Evolutionary conservation across 75 land plant species (phyloP).

Genomic region (Cupressus sempervirens): DNA sequence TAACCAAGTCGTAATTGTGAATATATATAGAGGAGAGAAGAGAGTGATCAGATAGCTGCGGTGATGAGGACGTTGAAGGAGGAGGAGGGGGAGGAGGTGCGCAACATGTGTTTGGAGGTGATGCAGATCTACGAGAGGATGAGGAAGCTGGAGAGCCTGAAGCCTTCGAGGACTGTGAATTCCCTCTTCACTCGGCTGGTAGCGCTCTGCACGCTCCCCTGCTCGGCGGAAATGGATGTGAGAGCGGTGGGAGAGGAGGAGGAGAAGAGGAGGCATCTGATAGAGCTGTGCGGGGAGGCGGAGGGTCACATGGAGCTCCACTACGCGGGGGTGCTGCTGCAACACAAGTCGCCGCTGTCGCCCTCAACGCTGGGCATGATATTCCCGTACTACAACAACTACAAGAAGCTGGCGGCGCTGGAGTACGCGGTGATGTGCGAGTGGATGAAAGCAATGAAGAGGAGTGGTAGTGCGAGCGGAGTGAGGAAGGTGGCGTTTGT

Average conservation of each 20-base stretch:
- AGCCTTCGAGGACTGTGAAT: not conserved
- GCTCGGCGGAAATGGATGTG: not conserved
- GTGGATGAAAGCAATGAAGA: too few relatives aligned
- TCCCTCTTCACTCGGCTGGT: slow-evolving; percentile 1
- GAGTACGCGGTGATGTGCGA: slow-evolving; percentile 12
- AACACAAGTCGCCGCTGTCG: slow-evolving; percentile 15
- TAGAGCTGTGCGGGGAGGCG: slow-evolving; percentile 12
- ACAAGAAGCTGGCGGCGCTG: slow-evolving; percentile 14
- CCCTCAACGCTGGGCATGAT: not conserved
- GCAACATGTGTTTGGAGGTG: not conserved
- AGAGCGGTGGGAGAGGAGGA: not conserved
- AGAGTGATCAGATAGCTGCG: not conserved
- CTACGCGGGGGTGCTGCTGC: slow-evolving; percentile 1
- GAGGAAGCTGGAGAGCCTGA: not conserved
- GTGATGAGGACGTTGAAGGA: not conserved
- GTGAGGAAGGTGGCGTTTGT: slow-evolving; percentile 11
- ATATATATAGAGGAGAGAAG: too few relatives aligned
- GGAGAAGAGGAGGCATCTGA: not conserved
- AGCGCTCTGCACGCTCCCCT: not conserved
- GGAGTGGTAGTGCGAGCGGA: too few relatives aligned
- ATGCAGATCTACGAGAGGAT: not conserved
- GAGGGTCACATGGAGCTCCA: slow-evolving; percentile 23
- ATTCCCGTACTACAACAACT: slow-evolving; percentile 20
- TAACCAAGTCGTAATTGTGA: too few relatives aligned
- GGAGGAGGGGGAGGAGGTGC: too few relatives aligned